Percentiles rank a stretch among this genome's conserved stretches.
These are phyloP conservation scores for Globisporangium iwayamae DNA, from an alignment of 352 stramenopile genomes.

Conservation along the genomic window DNA sequence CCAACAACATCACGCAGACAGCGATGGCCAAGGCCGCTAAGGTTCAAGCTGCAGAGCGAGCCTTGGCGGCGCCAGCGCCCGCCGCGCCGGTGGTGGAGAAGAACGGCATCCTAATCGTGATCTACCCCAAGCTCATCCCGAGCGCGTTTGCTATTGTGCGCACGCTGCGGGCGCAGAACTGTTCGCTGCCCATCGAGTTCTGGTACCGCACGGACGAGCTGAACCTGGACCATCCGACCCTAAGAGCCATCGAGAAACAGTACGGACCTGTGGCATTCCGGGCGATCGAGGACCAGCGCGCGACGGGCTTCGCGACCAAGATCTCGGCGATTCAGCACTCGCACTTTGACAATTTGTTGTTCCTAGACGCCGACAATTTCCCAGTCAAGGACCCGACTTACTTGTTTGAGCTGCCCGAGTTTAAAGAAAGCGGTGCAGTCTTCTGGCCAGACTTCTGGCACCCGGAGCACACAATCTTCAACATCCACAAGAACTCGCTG, in stretches of 20 bases:
- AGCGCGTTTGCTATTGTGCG: slow-evolving; percentile 60
- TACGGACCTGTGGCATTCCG: slow-evolving; percentile 44
- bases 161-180: slow-evolving; percentile 38
- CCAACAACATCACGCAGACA: slow-evolving; percentile 11
- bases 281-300: slow-evolving; percentile 37
- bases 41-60: not conserved
- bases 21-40: not conserved
- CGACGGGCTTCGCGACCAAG: slow-evolving; percentile 53
- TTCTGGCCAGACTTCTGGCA: slow-evolving; percentile 82
- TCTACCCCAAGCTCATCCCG: slow-evolving; percentile 65
- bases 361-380: slow-evolving; percentile 66
- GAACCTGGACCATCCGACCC: slow-evolving; percentile 15
- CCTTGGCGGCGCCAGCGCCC: not conserved
- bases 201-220: slow-evolving; percentile 34
- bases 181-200: slow-evolving; percentile 60
- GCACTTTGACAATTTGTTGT: slow-evolving; percentile 58
- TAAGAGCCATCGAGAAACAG: slow-evolving; percentile 29
- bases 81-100: not conserved
- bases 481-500: slow-evolving; percentile 46
- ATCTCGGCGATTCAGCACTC: slow-evolving; percentile 58
- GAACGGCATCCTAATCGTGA: slow-evolving; percentile 63
- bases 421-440: slow-evolving; percentile 33
- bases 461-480: slow-evolving; percentile 61
- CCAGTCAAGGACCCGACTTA: slow-evolving; percentile 58
- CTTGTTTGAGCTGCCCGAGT: slow-evolving; percentile 51